Evolutionary conservation across 768 basidiomycete genomes (phyloP).

Genomic region (Rickenella mellea): DNA sequence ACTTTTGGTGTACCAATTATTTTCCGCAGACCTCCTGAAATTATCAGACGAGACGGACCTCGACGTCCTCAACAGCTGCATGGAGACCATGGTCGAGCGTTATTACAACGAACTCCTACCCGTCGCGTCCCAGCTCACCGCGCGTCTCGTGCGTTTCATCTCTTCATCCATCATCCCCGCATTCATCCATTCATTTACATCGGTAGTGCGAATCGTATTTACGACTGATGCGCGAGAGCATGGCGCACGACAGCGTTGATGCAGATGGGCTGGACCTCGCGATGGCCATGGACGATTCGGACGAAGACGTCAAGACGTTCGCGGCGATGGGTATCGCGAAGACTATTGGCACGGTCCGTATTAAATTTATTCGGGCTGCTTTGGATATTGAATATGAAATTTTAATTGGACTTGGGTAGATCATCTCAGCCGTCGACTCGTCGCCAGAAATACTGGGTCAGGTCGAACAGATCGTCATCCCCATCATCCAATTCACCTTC

Average conservation of each 20-base stretch:
- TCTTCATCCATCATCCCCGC: neutral
- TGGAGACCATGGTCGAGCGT: slow-evolving; percentile 80
- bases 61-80: slow-evolving; percentile 71
- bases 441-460: slow-evolving; percentile 68
- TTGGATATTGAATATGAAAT: neutral
- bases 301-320: slow-evolving; percentile 80
- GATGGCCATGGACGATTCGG: slow-evolving; percentile 34
- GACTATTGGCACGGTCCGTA: slow-evolving; percentile 67
- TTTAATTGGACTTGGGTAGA: slow-evolving; percentile 28
- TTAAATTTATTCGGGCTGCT: neutral
- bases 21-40: slow-evolving; percentile 64
- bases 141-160: slow-evolving; percentile 51
- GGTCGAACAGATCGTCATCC: slow-evolving; percentile 74
- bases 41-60: slow-evolving; percentile 88
- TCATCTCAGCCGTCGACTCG: slow-evolving; percentile 65
- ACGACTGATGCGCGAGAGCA: slow-evolving; percentile 64
- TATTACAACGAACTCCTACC: slow-evolving; percentile 81
- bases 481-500: slow-evolving; percentile 67
- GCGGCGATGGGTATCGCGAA: slow-evolving; percentile 83
- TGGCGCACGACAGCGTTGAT: slow-evolving; percentile 40
- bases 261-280: slow-evolving; percentile 47
- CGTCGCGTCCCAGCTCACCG: slow-evolving; percentile 72
- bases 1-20: slow-evolving; percentile 3
- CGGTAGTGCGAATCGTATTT: slow-evolving; percentile 72
- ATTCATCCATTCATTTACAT: neutral